Evolutionary conservation across 305 asterid genomes (phyloP).

Genomic region (Rubia peregrina): DNA sequence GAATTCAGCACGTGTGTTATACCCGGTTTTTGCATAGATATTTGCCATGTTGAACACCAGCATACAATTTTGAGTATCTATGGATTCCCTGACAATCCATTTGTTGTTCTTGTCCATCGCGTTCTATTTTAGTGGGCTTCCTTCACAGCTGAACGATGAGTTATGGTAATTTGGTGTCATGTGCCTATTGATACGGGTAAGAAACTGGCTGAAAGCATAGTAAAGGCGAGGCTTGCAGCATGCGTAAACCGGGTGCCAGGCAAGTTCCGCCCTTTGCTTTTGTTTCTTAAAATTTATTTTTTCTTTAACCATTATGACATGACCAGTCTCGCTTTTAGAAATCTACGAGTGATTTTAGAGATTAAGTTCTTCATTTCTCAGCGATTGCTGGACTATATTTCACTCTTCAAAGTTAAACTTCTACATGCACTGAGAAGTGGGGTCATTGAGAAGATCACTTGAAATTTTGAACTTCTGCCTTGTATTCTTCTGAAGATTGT

Average conservation of each 20-base stretch:
- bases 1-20: neutral
- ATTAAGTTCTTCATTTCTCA: neutral
- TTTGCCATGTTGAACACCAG: neutral
- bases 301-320: neutral
- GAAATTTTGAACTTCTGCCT: neutral
- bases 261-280: constrained; percentile 13
- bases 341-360: neutral
- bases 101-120: neutral
- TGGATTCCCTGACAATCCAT: neutral
- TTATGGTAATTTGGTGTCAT: neutral
- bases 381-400: neutral
- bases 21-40: neutral
- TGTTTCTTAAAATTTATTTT: neutral
- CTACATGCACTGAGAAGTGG: neutral
- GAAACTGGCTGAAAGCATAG: constrained; percentile 81
- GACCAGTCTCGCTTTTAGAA: constrained; percentile 3
- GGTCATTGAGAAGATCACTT: neutral
- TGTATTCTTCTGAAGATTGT: neutral
- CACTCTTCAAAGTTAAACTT: neutral
- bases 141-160: neutral
- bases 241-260: constrained; percentile 94
- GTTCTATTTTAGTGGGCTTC: neutral
- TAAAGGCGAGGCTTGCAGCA: constrained; percentile 86
- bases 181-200: constrained; percentile 44
- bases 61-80: neutral